A percentile compares a stretch with the other conserved stretches of the same genome.
Evolutionary conservation across 164 flowering plant species (phyloP).

Genomic region (Nelumbo lutea): DNA sequence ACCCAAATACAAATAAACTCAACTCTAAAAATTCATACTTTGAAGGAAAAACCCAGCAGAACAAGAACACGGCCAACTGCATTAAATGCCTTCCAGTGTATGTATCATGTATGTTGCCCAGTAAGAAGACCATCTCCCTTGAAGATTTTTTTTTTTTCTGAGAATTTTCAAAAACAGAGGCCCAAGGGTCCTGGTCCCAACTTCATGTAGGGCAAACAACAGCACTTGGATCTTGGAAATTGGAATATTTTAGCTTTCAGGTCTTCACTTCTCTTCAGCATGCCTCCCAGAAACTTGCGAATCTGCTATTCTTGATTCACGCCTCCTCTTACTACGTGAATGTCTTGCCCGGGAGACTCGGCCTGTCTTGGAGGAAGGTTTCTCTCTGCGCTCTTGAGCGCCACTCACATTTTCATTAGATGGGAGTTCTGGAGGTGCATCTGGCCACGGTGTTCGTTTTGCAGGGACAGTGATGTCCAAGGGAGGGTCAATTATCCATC

Average conservation of each 20-base stretch:
- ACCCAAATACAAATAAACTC: no score
- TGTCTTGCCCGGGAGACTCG: slow-evolving; percentile 51
- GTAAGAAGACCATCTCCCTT: no score
- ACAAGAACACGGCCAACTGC: no score
- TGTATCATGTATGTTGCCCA: no score
- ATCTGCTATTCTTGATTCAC: slow-evolving; percentile 35
- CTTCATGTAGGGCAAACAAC: no score
- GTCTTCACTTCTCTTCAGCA: slow-evolving; percentile 26
- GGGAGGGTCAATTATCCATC: slow-evolving; percentile 90
- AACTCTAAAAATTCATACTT: no score
- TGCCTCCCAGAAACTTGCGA: slow-evolving; percentile 32
- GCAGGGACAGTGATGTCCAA: slow-evolving; percentile 88
- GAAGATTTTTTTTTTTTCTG: no score
- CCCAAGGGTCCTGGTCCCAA: no score
- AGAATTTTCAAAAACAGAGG: no score
- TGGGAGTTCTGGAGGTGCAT: slow-evolving; percentile 87
- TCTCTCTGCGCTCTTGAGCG: slow-evolving; percentile 38
- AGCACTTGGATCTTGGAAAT: no score
- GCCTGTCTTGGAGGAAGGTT: slow-evolving; percentile 35
- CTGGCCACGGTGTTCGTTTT: slow-evolving; percentile 94
- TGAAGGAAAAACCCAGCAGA: no score
- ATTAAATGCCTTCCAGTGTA: no score
- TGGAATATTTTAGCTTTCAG: neutral
- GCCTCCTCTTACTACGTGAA: slow-evolving; percentile 57
- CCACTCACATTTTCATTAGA: slow-evolving; percentile 26